phyloP scores from a whole-genome alignment of 768 basidiomycete species.

The Tricholoma hemisulphureum region DNA sequence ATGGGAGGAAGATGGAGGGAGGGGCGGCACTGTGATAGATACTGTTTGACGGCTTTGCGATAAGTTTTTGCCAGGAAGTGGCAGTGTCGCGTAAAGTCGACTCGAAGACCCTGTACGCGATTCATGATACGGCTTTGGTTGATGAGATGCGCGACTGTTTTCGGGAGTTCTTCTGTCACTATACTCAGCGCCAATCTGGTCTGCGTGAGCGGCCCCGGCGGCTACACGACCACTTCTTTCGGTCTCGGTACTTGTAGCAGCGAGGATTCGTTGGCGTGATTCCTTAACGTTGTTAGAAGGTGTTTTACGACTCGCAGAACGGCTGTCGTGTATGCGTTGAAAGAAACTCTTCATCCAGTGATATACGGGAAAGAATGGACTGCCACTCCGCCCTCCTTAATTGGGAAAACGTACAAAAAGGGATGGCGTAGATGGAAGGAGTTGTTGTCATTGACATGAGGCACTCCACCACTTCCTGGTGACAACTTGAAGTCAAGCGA shows the following conservation, averaged over 20 bases:
- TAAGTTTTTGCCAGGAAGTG: slow-evolving; percentile 8
- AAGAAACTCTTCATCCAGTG: slow-evolving; percentile 52
- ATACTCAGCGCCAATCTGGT: slow-evolving; percentile 14
- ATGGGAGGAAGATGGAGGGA: background rate
- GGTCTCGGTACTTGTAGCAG: slow-evolving; percentile 21
- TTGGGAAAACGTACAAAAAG: slow-evolving; percentile 9
- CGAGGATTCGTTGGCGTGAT: slow-evolving; percentile 34
- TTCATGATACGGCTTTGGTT: slow-evolving; percentile 6
- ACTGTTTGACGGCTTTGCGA: slow-evolving; percentile 3
- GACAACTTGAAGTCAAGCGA: background rate
- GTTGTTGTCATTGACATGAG: slow-evolving; percentile 51
- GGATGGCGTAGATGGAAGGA: slow-evolving; percentile 27
- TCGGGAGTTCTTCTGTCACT: slow-evolving; percentile 25
- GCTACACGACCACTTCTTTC: slow-evolving; percentile 29
- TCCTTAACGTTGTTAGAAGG: slow-evolving; percentile 36
- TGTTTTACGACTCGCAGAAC: slow-evolving; percentile 39
- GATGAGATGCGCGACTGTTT: slow-evolving; percentile 26
- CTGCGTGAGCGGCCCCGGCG: slow-evolving; percentile 7
- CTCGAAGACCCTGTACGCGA: slow-evolving; percentile 2
- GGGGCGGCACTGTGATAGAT: background rate
- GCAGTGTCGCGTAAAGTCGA: slow-evolving; percentile 11
- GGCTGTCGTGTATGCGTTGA: slow-evolving; percentile 45
- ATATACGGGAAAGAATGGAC: slow-evolving; percentile 16
- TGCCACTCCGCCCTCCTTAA: slow-evolving; percentile 13
- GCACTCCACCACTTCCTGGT: slow-evolving; percentile 31